These are phyloP conservation scores for Aspergillus aculeatus DNA, from an alignment of 2,329 filamentous ascomycete genomes.

Conservation along the genomic window DNA sequence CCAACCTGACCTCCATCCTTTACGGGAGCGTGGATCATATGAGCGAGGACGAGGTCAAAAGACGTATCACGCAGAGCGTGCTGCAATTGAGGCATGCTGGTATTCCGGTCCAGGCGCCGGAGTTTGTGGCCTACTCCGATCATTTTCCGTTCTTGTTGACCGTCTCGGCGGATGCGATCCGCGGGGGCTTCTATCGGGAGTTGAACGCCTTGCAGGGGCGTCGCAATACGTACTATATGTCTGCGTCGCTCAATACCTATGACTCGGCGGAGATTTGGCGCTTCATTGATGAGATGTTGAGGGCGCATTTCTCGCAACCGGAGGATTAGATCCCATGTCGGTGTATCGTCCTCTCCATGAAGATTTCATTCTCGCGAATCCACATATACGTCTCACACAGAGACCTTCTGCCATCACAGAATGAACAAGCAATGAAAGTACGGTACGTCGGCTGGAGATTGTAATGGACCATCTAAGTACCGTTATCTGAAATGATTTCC, in stretches of 20 bases:
- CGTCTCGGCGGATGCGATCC: constrained; percentile 36
- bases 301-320: background rate
- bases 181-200: constrained; percentile 41
- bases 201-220: constrained; percentile 44
- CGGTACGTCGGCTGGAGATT: no score
- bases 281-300: background rate
- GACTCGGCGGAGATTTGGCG: background rate
- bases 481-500: accelerated
- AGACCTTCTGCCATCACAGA: no score
- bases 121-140: constrained; percentile 33
- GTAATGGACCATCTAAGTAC: accelerated
- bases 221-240: constrained; percentile 45
- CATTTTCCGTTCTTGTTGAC: constrained; percentile 39
- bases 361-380: no score
- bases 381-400: no score
- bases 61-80: background rate
- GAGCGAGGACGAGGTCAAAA: background rate
- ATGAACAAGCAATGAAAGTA: no score
- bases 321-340: no score
- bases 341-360: no score
- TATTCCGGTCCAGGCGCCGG: constrained; percentile 13
- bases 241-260: constrained; percentile 35
- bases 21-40: background rate
- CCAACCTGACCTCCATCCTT: background rate
- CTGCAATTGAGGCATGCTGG: background rate